phyloP scores from a whole-genome alignment of 2,329 filamentous ascomycete species.

The Ascochyta clinopodiicola region DNA sequence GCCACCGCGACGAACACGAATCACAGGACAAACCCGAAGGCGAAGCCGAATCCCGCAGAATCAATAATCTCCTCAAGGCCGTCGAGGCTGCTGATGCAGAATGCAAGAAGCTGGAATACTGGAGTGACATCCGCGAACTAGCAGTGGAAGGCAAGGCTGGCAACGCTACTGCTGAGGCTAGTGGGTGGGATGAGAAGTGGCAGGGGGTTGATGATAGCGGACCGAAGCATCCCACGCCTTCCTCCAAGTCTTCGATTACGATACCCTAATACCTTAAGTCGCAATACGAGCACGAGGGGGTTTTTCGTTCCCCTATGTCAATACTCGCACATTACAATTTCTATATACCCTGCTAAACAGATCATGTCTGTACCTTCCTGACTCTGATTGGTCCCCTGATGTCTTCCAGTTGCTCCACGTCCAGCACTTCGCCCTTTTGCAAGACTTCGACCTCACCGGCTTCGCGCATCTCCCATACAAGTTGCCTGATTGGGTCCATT shows the following conservation, averaged over 20 bases:
- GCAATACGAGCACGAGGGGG: neutral
- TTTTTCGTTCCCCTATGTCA: neutral
- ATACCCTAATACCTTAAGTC: neutral
- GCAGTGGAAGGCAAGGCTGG: slow-evolving; percentile 46
- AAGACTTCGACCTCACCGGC: slow-evolving; percentile 55
- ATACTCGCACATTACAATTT: slow-evolving; percentile 13
- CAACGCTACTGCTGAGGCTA: slow-evolving; percentile 39
- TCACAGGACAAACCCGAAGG: slow-evolving; percentile 52
- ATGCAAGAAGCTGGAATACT: slow-evolving; percentile 81
- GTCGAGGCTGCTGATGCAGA: slow-evolving; percentile 80
- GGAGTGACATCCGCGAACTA: slow-evolving; percentile 71
- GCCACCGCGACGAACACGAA: slow-evolving; percentile 57
- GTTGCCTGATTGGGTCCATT: slow-evolving; percentile 54
- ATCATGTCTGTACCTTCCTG: slow-evolving; percentile 26
- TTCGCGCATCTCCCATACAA: slow-evolving; percentile 53
- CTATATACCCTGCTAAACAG: neutral
- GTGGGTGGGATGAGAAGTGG: slow-evolving; percentile 49
- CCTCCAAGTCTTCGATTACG: neutral
- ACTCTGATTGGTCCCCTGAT: slow-evolving; percentile 58
- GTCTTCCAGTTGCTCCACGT: slow-evolving; percentile 43
- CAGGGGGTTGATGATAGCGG: slow-evolving; percentile 48
- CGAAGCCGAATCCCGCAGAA: slow-evolving; percentile 58
- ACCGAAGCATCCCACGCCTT: slow-evolving; percentile 34
- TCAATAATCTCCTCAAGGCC: slow-evolving; percentile 75
- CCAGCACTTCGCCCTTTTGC: slow-evolving; percentile 55